phyloP scores from a whole-genome alignment of 805 yeast genomes.

The Sugiyamaella qingdaonensis region DNA sequence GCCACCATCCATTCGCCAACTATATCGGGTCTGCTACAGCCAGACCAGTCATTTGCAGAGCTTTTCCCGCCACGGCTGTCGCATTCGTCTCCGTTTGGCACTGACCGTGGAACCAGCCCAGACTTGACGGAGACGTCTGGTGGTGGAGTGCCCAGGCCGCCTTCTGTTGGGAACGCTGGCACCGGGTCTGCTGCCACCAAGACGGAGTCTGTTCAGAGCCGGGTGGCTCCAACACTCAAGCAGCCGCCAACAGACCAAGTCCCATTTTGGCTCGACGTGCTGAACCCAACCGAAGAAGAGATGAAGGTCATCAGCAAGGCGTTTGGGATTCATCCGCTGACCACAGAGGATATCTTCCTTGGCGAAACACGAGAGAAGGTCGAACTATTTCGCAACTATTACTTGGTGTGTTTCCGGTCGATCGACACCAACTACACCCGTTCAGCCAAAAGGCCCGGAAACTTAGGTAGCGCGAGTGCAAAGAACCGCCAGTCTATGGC shows the following conservation, averaged over 20 bases:
- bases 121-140: neutral
- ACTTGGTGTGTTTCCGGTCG: conserved; percentile 83
- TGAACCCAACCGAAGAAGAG: conserved; percentile 93
- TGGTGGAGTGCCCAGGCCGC: neutral
- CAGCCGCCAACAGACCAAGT: conserved; percentile 9
- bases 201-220: neutral
- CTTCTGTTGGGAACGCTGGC: neutral
- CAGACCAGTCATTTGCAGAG: conserved; percentile 57
- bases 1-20: conserved; percentile 89
- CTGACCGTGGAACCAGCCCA: conserved; percentile 8
- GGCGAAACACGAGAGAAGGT: conserved; percentile 96
- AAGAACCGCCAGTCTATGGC: neutral
- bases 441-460: neutral
- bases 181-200: neutral
- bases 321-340: conserved; percentile 92
- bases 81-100: conserved; percentile 3
- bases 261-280: conserved; percentile 88
- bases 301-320: conserved; percentile 88
- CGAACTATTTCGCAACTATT: conserved; percentile 85
- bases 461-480: neutral
- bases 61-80: conserved; percentile 43
- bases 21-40: conserved; percentile 71
- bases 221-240: neutral
- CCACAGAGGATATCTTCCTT: conserved; percentile 89
- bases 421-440: conserved; percentile 54